A percentile compares a stretch with the other conserved stretches of the same genome.
These are phyloP conservation scores for Vickermania spadyakhi DNA, from an alignment of 208 protist species.

Conservation along the genomic window DNA sequence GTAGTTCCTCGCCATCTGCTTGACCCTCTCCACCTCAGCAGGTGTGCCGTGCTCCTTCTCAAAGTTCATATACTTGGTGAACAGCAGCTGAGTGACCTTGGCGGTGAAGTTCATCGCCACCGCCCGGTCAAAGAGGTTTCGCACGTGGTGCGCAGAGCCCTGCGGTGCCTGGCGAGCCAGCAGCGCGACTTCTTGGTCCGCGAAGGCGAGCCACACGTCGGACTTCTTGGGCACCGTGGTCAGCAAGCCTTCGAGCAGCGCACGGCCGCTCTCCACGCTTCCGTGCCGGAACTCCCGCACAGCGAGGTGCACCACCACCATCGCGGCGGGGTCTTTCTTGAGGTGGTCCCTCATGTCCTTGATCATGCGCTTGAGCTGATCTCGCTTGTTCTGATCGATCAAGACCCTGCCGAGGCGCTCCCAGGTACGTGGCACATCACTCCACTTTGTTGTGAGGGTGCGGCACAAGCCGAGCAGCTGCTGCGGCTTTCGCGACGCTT, in stretches of 20 bases:
- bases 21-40: constrained; percentile 87
- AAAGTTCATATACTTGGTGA: constrained; percentile 95
- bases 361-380: constrained; percentile 79
- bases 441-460: constrained; percentile 77
- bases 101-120: constrained; percentile 72
- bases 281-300: constrained; percentile 80
- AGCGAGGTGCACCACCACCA: constrained; percentile 66
- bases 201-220: constrained; percentile 85
- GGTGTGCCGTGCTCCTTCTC: constrained; percentile 89
- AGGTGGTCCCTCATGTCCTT: constrained; percentile 71
- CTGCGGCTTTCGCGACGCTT: constrained; percentile 54
- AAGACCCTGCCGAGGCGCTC: constrained; percentile 70
- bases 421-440: constrained; percentile 56
- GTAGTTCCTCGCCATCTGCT: constrained; percentile 86
- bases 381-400: constrained; percentile 68
- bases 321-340: constrained; percentile 36
- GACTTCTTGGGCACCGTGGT: constrained; percentile 76
- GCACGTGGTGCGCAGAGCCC: constrained; percentile 34
- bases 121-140: constrained; percentile 72
- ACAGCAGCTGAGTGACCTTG: constrained; percentile 90
- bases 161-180: constrained; percentile 38
- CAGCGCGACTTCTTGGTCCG: constrained; percentile 81
- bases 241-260: constrained; percentile 87
- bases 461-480: constrained; percentile 80
- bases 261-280: constrained; percentile 69